A percentile compares a stretch with the other conserved stretches of the same genome.
Evolutionary conservation across 2,329 filamentous ascomycete genomes (phyloP).

Genomic region (Pseudophaeomoniella oleicola): DNA sequence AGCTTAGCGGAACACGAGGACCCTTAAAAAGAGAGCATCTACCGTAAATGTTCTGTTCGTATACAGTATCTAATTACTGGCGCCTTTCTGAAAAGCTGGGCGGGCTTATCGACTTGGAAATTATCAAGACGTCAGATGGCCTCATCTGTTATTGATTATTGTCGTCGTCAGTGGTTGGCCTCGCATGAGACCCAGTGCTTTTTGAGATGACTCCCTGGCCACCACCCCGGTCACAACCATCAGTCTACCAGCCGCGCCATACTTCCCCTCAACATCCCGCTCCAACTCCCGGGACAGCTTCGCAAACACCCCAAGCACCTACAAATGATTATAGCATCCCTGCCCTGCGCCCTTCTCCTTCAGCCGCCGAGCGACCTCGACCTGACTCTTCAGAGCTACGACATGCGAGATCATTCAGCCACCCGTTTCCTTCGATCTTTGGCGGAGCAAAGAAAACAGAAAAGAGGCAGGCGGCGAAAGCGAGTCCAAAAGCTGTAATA

Average conservation of each 20-base stretch:
- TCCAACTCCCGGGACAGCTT: background rate
- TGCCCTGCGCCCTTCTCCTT: slow-evolving; percentile 9
- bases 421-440: slow-evolving; percentile 64
- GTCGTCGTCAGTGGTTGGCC: background rate
- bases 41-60: no score
- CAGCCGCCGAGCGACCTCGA: slow-evolving; percentile 8
- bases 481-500: slow-evolving; percentile 21
- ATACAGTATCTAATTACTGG: no score
- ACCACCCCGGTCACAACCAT: background rate
- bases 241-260: background rate
- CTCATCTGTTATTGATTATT: background rate
- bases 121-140: background rate
- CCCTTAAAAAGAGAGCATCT: no score
- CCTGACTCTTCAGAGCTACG: slow-evolving; percentile 8
- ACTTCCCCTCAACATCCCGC: background rate
- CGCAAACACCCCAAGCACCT: background rate
- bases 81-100: no score
- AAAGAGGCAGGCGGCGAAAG: slow-evolving; percentile 33
- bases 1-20: no score
- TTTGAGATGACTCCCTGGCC: background rate
- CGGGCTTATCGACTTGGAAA: no score
- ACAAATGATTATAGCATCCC: slow-evolving; percentile 12
- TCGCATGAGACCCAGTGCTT: background rate
- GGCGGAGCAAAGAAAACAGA: slow-evolving; percentile 32
- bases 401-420: slow-evolving; percentile 59